Conservation (phyloP, 1,284 basidiomycete species). For the Retiboletus flavoniger region DNA sequence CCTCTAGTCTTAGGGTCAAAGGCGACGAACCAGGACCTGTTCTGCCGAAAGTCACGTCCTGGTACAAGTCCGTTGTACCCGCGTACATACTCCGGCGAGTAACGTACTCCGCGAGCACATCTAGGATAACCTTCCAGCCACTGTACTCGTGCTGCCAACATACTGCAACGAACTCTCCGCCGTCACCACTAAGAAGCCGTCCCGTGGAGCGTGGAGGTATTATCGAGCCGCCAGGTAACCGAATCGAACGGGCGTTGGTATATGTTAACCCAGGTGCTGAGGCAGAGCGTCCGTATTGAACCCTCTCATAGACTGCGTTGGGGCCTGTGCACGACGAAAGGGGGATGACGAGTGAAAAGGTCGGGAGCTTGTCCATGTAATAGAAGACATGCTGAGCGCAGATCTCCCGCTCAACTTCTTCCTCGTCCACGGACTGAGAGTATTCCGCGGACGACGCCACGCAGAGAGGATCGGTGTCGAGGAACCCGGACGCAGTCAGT, state of each 20-base stretch:
- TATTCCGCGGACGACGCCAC: slow-evolving; percentile 51
- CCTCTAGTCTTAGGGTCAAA: slow-evolving; percentile 55
- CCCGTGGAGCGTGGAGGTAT: slow-evolving; percentile 69
- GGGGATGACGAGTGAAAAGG: slow-evolving; percentile 75
- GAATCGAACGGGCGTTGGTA: slow-evolving; percentile 63
- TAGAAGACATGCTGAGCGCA: slow-evolving; percentile 70
- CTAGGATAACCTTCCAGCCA: slow-evolving; percentile 80
- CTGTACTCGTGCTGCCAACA: slow-evolving; percentile 80
- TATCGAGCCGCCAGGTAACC: slow-evolving; percentile 71
- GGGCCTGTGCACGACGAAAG: slow-evolving; percentile 55
- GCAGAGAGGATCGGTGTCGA: slow-evolving; percentile 65
- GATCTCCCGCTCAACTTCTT: slow-evolving; percentile 33
- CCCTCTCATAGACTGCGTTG: slow-evolving; percentile 67
- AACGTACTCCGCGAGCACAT: slow-evolving; percentile 73
- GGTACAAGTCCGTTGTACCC: slow-evolving; percentile 44
- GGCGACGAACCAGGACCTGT: slow-evolving; percentile 40
- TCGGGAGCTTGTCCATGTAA: slow-evolving; percentile 70
- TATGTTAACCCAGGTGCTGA: slow-evolving; percentile 58
- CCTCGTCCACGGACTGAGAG: slow-evolving; percentile 30
- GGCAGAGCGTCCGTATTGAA: slow-evolving; percentile 54
- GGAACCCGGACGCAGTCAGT: slow-evolving; percentile 69
- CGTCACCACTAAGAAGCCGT: slow-evolving; percentile 69
- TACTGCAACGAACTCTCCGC: slow-evolving; percentile 67
- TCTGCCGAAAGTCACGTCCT: slow-evolving; percentile 51
- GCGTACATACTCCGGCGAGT: slow-evolving; percentile 49